Evolutionary conservation across 2,329 filamentous ascomycete species (phyloP).

Genomic region (Calonectria multiphialidica): DNA sequence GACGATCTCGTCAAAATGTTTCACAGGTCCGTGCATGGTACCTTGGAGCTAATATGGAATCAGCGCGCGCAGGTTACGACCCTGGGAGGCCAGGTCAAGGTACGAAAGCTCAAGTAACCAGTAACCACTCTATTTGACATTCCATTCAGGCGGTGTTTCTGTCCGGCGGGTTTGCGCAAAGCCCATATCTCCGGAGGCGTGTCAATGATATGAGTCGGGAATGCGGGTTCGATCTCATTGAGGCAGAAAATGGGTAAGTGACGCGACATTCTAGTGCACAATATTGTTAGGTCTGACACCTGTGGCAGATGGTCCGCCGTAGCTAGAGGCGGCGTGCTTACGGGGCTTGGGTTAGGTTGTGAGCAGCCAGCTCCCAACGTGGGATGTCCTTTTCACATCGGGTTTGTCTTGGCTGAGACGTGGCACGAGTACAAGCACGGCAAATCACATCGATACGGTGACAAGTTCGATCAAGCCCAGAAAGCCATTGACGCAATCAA

Average conservation of each 20-base stretch:
- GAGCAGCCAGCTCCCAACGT: not conserved
- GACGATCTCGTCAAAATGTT: not conserved
- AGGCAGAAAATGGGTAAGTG: not conserved
- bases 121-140: not conserved
- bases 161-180: not conserved
- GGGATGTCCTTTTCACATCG: conserved; percentile 8
- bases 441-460: not conserved
- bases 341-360: conserved; percentile 6
- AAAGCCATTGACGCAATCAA: not conserved
- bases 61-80: not conserved
- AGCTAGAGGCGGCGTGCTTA: conserved; percentile 6
- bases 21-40: not conserved
- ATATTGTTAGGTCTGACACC: not conserved
- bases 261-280: not conserved
- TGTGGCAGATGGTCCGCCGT: conserved; percentile 3
- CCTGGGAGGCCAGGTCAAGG: not conserved
- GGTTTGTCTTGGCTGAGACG: not conserved
- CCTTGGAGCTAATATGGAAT: not conserved
- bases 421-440: not conserved
- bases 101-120: not conserved
- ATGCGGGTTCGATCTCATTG: not conserved
- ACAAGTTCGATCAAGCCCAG: not conserved
- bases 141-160: not conserved
- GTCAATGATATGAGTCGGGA: not conserved
- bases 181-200: not conserved